Conservation (phyloP, 306 rosid genomes). For the Cicer chorassanicum region DNA sequence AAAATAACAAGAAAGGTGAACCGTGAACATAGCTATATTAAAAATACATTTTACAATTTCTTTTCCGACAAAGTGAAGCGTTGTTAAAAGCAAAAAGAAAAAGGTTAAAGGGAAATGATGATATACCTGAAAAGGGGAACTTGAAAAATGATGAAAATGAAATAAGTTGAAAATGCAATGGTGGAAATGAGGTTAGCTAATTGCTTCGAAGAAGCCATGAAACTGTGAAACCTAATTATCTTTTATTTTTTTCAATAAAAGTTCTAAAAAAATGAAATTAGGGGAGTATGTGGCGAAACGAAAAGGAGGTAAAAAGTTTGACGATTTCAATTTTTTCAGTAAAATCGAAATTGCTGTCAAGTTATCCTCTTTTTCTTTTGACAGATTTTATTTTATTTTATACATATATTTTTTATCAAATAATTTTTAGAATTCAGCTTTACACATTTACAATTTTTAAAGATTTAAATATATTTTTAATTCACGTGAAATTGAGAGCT, state of each 20-base stretch:
- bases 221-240: not conserved
- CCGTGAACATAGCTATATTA: not conserved
- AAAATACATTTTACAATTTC: too few relatives aligned
- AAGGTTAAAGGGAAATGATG: not conserved
- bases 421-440: too few relatives aligned
- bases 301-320: too few relatives aligned
- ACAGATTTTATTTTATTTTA: too few relatives aligned
- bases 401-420: too few relatives aligned
- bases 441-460: too few relatives aligned
- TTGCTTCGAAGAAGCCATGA: slow-evolving; percentile 77
- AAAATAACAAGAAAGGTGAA: slow-evolving; percentile 20
- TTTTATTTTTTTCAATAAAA: not conserved
- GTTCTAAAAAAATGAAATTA: not conserved
- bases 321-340: too few relatives aligned
- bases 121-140: slow-evolving; percentile 90
- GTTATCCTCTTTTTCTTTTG: too few relatives aligned
- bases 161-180: slow-evolving; percentile 61
- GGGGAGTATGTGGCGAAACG: too few relatives aligned
- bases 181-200: slow-evolving; percentile 61
- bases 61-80: not conserved
- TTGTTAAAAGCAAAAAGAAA: not conserved
- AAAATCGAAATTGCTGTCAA: too few relatives aligned
- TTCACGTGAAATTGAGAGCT: too few relatives aligned
- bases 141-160: slow-evolving; percentile 74
- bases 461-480: too few relatives aligned